Evolutionary conservation across 2,329 filamentous ascomycete species (phyloP).

Genomic region (Xylariales sp.): DNA sequence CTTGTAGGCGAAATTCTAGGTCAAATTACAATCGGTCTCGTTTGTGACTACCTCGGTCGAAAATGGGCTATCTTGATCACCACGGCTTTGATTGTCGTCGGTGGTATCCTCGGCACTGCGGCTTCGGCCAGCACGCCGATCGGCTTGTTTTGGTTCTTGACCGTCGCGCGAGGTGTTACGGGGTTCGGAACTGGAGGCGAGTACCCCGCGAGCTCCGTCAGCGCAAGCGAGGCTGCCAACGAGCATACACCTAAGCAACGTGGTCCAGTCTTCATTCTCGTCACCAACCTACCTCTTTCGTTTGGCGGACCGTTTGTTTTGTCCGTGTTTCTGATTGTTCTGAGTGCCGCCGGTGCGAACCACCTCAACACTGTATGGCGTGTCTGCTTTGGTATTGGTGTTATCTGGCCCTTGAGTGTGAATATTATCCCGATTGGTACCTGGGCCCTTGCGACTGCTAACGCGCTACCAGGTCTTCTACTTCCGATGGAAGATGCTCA

Average conservation of each 20-base stretch:
- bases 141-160: slow-evolving; percentile 33
- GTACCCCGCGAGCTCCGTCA: slow-evolving; percentile 34
- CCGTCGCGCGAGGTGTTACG: slow-evolving; percentile 25
- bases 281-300: slow-evolving; percentile 28
- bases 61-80: slow-evolving; percentile 36
- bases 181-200: slow-evolving; percentile 32
- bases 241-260: slow-evolving; percentile 25
- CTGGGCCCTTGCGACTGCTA: not conserved
- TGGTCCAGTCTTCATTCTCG: slow-evolving; percentile 30
- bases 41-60: slow-evolving; percentile 30
- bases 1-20: slow-evolving; percentile 33
- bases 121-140: slow-evolving; percentile 30
- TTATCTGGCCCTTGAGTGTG: slow-evolving; percentile 31
- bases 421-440: not conserved
- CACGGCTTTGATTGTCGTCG: slow-evolving; percentile 27
- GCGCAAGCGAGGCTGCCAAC: slow-evolving; percentile 31
- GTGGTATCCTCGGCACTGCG: slow-evolving; percentile 29
- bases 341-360: slow-evolving; percentile 21
- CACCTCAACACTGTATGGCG: slow-evolving; percentile 31
- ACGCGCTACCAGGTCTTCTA: slow-evolving; percentile 25
- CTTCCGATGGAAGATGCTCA: slow-evolving; percentile 34
- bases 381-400: slow-evolving; percentile 28
- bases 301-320: slow-evolving; percentile 30
- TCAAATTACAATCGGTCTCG: slow-evolving; percentile 29
- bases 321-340: slow-evolving; percentile 26